Evolutionary conservation across 2,329 filamentous ascomycete species (phyloP).

Genomic region (Orbilia blumenaviensis): DNA sequence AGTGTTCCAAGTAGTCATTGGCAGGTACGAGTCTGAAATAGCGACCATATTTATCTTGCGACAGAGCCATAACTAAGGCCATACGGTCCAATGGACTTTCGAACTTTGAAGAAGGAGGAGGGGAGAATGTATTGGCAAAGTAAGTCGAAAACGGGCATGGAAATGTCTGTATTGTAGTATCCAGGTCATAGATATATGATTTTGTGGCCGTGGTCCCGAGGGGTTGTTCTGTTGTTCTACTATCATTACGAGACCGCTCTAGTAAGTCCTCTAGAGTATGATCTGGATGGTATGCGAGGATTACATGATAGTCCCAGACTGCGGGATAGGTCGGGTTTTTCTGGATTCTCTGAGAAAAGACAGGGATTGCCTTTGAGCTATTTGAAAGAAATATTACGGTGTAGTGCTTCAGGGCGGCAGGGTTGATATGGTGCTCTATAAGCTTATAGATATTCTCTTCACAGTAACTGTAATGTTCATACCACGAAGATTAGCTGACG

Average conservation of each 20-base stretch:
- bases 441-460: slow-evolving; percentile 57
- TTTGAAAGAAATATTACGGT: slow-evolving; percentile 57
- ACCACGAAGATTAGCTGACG: neutral
- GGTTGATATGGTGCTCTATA: slow-evolving; percentile 49
- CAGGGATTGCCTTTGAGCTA: slow-evolving; percentile 34
- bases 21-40: slow-evolving; percentile 54
- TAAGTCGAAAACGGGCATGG: slow-evolving; percentile 53
- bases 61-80: slow-evolving; percentile 15
- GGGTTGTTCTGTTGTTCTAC: neutral
- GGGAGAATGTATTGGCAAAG: slow-evolving; percentile 54
- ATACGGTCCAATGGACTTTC: slow-evolving; percentile 16
- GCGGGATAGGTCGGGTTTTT: neutral
- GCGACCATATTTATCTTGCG: slow-evolving; percentile 19
- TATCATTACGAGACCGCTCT: neutral
- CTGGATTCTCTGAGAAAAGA: slow-evolving; percentile 53
- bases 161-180: slow-evolving; percentile 54
- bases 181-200: slow-evolving; percentile 55
- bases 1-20: slow-evolving; percentile 46
- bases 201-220: neutral
- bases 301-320: slow-evolving; percentile 56
- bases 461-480: slow-evolving; percentile 52
- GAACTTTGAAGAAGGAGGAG: slow-evolving; percentile 27
- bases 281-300: slow-evolving; percentile 53
- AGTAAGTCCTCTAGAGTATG: slow-evolving; percentile 31
- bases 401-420: slow-evolving; percentile 39